Evolutionary conservation across 257 asterid species (phyloP).

Genomic region (Solanum etuberosum): DNA sequence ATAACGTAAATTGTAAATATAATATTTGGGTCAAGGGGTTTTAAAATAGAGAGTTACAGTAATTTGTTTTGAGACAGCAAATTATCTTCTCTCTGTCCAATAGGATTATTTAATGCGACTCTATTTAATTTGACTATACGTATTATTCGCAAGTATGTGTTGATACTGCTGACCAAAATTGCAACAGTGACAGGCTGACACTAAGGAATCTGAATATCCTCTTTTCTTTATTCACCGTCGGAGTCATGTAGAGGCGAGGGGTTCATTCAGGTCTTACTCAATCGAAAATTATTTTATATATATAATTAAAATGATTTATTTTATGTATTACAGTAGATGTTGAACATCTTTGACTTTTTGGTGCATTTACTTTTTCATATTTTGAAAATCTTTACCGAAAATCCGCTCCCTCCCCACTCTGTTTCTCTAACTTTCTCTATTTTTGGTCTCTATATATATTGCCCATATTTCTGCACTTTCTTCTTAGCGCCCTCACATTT

Average conservation of each 20-base stretch:
- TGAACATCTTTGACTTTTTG: not conserved
- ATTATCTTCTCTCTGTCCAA: not conserved
- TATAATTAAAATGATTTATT: too few species aligned
- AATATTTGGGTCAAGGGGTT: not conserved
- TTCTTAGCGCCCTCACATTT: not conserved
- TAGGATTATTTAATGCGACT: not conserved
- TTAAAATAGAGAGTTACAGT: not conserved
- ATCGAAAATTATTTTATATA: too few species aligned
- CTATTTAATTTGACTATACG: not conserved
- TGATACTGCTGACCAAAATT: not conserved
- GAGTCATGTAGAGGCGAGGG: accelerated
- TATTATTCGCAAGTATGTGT: not conserved
- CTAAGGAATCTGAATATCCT: not conserved
- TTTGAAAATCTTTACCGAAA: too few species aligned
- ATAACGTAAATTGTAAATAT: too few species aligned
- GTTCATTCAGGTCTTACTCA: too few species aligned
- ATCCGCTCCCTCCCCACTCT: not conserved
- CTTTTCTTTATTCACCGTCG: not conserved
- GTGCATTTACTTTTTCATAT: too few species aligned
- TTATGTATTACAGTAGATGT: too few species aligned
- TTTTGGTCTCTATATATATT: not conserved
- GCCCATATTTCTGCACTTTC: not conserved
- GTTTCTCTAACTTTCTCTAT: not conserved
- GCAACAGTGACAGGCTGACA: not conserved
- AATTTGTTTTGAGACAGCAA: not conserved